A percentile compares a stretch with the other conserved stretches of the same genome.
These are phyloP conservation scores for Jimgerdemannia flammicorona DNA, from an alignment of 192 early-diverging fungal species.

Conservation along the genomic window DNA sequence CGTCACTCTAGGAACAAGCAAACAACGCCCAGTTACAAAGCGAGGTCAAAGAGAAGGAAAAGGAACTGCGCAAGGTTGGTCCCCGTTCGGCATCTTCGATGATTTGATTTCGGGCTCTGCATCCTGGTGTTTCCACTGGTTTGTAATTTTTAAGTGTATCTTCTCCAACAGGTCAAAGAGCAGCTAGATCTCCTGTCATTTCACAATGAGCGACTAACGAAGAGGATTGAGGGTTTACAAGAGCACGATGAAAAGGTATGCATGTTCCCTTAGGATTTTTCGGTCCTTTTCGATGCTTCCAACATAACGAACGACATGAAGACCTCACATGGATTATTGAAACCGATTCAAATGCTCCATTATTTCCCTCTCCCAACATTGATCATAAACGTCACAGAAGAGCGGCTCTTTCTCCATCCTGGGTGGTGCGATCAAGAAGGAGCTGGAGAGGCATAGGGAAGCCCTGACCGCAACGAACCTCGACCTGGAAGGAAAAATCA, in stretches of 20 bases:
- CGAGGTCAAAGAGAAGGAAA: conserved; percentile 53
- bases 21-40: conserved; percentile 42
- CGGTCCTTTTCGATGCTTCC: not conserved
- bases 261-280: not conserved
- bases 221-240: conserved; percentile 54
- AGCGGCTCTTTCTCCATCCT: conserved; percentile 30
- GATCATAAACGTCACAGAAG: conserved; percentile 15
- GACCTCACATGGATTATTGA: no score
- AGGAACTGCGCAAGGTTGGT: conserved; percentile 49
- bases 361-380: not conserved
- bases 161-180: conserved; percentile 26
- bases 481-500: conserved; percentile 50
- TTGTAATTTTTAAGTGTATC: not conserved
- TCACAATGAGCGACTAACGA: conserved; percentile 57
- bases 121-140: not conserved
- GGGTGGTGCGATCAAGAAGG: conserved; percentile 49
- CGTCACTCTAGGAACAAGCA: conserved; percentile 45
- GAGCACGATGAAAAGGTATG: conserved; percentile 30
- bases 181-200: conserved; percentile 54
- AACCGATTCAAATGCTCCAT: no score
- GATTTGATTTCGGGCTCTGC: not conserved
- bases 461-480: conserved; percentile 42
- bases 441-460: conserved; percentile 47
- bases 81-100: no score
- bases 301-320: no score